Conservation (phyloP, 2,329 filamentous ascomycete species). For the Teratosphaeria nubilosa region DNA sequence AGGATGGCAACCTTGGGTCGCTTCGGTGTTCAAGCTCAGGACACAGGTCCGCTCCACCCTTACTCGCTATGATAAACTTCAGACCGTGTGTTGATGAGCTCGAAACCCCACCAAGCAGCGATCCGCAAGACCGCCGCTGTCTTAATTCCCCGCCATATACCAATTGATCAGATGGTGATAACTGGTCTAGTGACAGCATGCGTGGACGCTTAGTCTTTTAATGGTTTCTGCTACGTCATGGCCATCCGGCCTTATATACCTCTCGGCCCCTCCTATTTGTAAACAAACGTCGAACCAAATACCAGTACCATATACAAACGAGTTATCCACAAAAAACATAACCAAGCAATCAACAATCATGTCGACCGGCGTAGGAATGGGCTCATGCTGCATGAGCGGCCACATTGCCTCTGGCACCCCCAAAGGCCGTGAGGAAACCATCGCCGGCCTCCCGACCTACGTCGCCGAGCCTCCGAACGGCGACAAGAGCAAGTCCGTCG, state of each 20-base stretch:
- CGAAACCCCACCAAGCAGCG: neutral
- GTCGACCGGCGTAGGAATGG: slow-evolving; percentile 31
- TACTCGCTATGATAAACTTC: neutral
- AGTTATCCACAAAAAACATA: neutral
- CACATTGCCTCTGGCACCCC: slow-evolving; percentile 30
- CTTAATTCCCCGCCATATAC: neutral
- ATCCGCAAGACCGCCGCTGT: neutral
- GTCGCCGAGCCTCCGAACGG: slow-evolving; percentile 33
- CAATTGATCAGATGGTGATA: neutral
- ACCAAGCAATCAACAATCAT: slow-evolving; percentile 14
- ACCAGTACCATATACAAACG: neutral
- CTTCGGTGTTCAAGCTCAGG: neutral
- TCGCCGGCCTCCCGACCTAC: slow-evolving; percentile 33
- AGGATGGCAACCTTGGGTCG: too few relatives aligned
- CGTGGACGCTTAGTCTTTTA: neutral
- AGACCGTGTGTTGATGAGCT: neutral
- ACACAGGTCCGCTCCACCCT: neutral
- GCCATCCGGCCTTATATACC: neutral
- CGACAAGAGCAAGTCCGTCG: slow-evolving; percentile 34
- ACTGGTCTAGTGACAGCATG: neutral
- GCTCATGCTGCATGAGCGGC: slow-evolving; percentile 33
- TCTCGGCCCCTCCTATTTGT: neutral
- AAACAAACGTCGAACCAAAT: neutral
- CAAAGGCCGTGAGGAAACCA: slow-evolving; percentile 25
- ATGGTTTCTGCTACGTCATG: neutral